Evolutionary conservation across 352 stramenopile genomes (phyloP).

Genomic region (Globisporangium paddicum): DNA sequence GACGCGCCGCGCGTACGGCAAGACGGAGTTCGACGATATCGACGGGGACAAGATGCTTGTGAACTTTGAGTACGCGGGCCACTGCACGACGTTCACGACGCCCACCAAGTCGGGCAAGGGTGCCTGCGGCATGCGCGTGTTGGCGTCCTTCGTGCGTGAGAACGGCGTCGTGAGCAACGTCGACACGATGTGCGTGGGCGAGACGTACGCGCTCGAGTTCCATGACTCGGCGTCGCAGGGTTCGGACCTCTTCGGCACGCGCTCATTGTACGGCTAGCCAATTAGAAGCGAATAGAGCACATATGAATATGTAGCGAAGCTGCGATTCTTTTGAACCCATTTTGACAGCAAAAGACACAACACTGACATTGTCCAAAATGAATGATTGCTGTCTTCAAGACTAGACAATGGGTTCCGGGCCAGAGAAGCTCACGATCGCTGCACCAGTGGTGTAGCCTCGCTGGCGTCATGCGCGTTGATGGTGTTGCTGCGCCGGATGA

Average conservation of each 20-base stretch:
- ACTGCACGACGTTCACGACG: conserved; percentile 81
- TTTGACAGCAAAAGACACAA: too few species aligned
- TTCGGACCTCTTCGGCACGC: conserved; percentile 35
- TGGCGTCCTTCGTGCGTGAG: conserved; percentile 61
- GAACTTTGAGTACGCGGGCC: conserved; percentile 59
- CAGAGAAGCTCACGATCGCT: not conserved
- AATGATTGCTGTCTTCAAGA: too few species aligned
- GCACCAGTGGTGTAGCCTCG: conserved; percentile 1
- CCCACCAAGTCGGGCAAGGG: conserved; percentile 30
- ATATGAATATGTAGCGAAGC: too few species aligned
- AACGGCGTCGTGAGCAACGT: conserved; percentile 48
- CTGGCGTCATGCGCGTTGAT: conserved; percentile 7
- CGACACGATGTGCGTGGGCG: conserved; percentile 62
- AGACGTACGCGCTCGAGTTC: conserved; percentile 52
- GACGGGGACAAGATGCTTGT: conserved; percentile 54
- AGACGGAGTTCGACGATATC: conserved; percentile 44
- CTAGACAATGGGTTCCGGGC: too few species aligned
- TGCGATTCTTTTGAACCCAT: too few species aligned
- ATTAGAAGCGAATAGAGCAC: not conserved
- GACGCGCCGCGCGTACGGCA: conserved; percentile 43
- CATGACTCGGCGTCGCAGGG: conserved; percentile 17
- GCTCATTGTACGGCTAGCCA: conserved; percentile 32
- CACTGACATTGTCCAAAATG: too few species aligned
- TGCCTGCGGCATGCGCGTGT: conserved; percentile 63
- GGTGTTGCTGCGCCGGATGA: conserved; percentile 15